Percentiles rank a stretch among this genome's conserved stretches.
Evolutionary conservation across 164 flowering plant species (phyloP).

Genomic region (Umbellularia californica): DNA sequence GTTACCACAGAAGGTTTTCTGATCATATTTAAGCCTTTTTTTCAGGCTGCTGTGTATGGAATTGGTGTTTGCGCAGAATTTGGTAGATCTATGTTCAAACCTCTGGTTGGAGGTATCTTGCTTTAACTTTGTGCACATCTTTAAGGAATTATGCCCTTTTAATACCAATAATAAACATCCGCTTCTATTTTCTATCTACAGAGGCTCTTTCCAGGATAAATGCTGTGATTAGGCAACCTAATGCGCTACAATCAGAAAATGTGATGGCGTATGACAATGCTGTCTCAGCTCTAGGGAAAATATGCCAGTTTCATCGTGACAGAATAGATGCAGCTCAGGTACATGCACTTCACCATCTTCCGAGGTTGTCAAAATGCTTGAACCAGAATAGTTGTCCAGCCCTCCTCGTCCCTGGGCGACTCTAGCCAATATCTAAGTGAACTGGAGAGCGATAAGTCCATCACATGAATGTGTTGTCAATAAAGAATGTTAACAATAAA

Average conservation of each 20-base stretch:
- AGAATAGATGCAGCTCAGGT: constrained; percentile 60
- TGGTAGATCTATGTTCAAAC: constrained; percentile 82
- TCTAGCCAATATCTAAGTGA: not conserved
- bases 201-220: constrained; percentile 94
- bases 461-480: not conserved
- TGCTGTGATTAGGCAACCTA: constrained; percentile 53
- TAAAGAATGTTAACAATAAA: not conserved
- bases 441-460: not conserved
- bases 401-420: not conserved
- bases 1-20: not conserved
- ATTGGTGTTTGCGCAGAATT: constrained; percentile 96
- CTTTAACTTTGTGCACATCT: not conserved
- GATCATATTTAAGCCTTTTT: constrained; percentile 1
- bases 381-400: not conserved
- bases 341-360: not conserved
- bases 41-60: constrained; percentile 98
- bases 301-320: constrained; percentile 61
- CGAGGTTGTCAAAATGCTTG: not conserved
- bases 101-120: constrained; percentile 81
- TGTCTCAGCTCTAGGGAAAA: constrained; percentile 74
- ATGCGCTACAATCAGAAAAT: constrained; percentile 44
- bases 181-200: constrained; percentile 22
- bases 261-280: constrained; percentile 67
- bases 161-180: not conserved
- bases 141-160: not conserved